Percentiles rank a stretch among this genome's conserved stretches.
Conservation (phyloP, 805 yeast species). For the Maudiozyma barnettii region DNA sequence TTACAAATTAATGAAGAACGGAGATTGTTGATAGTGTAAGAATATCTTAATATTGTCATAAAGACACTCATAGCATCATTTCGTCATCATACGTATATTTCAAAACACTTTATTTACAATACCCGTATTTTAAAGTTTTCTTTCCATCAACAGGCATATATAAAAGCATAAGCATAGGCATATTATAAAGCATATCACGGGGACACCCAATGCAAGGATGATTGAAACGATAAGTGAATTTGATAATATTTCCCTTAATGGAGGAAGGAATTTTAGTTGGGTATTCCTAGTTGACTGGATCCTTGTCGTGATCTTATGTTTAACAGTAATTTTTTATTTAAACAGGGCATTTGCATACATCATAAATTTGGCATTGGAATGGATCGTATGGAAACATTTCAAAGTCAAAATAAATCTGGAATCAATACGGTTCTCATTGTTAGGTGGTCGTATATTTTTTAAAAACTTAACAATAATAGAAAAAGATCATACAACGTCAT, state of each 20-base stretch:
- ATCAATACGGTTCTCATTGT: slow-evolving; percentile 62
- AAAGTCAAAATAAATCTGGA: slow-evolving; percentile 57
- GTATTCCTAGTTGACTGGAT: slow-evolving; percentile 82
- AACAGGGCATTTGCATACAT: slow-evolving; percentile 59
- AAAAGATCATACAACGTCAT: slow-evolving; percentile 60
- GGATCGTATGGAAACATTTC: slow-evolving; percentile 54
- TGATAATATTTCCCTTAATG: slow-evolving; percentile 25
- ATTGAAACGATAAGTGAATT: slow-evolving; percentile 21
- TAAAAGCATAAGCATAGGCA: too few species aligned
- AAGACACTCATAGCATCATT: too few species aligned
- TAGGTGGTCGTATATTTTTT: slow-evolving; percentile 77
- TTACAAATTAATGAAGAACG: background rate
- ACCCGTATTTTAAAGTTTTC: too few species aligned
- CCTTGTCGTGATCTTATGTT: slow-evolving; percentile 48
- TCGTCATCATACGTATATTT: too few species aligned
- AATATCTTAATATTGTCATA: too few species aligned
- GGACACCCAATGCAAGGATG: slow-evolving; percentile 9
- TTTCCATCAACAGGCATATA: too few species aligned
- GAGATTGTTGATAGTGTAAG: background rate
- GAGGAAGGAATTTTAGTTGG: slow-evolving; percentile 40
- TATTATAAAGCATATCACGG: too few species aligned
- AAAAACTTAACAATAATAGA: slow-evolving; percentile 67
- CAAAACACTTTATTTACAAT: too few species aligned
- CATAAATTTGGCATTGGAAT: slow-evolving; percentile 41
- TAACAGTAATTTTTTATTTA: slow-evolving; percentile 66